Evolutionary conservation across 768 basidiomycete genomes (phyloP).

Genomic region (Trametes villosa): DNA sequence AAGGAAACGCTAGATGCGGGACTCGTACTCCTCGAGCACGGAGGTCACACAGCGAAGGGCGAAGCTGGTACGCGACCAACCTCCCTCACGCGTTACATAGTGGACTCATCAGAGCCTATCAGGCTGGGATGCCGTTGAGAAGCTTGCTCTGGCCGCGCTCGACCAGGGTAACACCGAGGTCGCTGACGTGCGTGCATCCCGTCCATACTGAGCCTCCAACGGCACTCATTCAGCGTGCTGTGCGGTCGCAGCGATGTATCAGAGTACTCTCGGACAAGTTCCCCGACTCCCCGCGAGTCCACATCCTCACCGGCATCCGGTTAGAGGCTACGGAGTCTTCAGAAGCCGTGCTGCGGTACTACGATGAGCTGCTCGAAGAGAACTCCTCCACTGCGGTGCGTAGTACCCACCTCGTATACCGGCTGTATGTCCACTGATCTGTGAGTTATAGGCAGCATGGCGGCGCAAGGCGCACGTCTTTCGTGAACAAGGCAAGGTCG

Average conservation of each 20-base stretch:
- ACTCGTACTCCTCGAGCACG: conserved; percentile 34
- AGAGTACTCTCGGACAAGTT: conserved; percentile 67
- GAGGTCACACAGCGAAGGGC: conserved; percentile 33
- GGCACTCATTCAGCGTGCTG: neutral
- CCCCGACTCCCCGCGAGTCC: conserved; percentile 78
- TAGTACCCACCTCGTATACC: conserved; percentile 8
- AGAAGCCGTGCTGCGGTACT: conserved; percentile 63
- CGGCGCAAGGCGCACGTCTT: conserved; percentile 82
- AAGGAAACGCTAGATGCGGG: conserved; percentile 41
- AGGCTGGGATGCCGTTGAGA: conserved; percentile 86
- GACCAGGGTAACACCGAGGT: conserved; percentile 74
- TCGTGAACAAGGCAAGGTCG: conserved; percentile 60
- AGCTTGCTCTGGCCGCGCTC: conserved; percentile 75
- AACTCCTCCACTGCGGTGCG: conserved; percentile 76
- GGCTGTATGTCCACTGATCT: neutral
- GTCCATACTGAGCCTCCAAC: no score
- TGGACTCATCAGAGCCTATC: neutral
- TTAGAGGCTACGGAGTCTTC: conserved; percentile 70
- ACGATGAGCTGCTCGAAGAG: conserved; percentile 58
- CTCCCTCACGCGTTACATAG: no score
- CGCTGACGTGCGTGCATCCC: conserved; percentile 64
- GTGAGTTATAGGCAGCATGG: conserved; percentile 68
- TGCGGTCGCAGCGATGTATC: conserved; percentile 59
- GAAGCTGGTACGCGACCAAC: conserved; percentile 35
- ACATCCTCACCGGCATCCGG: conserved; percentile 76